phyloP scores from a whole-genome alignment of 2,329 filamentous ascomycete species.

The Corniculantispora saksenae region DNA sequence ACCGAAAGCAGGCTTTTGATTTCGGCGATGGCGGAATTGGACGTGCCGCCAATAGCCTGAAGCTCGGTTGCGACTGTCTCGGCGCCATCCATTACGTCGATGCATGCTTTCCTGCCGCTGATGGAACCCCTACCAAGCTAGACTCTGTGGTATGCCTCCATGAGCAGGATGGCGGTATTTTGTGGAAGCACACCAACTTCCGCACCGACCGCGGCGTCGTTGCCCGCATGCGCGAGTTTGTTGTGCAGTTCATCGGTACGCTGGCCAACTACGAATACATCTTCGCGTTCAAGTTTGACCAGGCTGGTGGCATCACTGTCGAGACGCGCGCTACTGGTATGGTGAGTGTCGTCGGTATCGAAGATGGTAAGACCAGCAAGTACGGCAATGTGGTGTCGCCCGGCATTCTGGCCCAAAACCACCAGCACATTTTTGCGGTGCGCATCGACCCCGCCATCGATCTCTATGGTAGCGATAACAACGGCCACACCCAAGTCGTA shows the following conservation, averaged over 20 bases:
- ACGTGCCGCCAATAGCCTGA: conserved; percentile 66
- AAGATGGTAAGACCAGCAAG: conserved; percentile 49
- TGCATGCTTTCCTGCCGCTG: conserved; percentile 50
- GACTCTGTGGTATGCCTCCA: conserved; percentile 68
- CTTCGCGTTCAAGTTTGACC: conserved; percentile 57
- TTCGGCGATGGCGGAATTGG: conserved; percentile 70
- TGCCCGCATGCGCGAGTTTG: conserved; percentile 60
- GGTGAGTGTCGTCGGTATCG: conserved; percentile 61
- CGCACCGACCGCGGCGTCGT: conserved; percentile 64
- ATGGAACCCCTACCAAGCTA: conserved; percentile 53
- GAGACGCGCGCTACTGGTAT: conserved; percentile 69
- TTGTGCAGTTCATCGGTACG: conserved; percentile 69
- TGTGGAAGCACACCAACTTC: conserved; percentile 72
- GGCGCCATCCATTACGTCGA: conserved; percentile 68
- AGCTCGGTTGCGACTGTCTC: conserved; percentile 69
- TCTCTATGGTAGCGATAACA: conserved; percentile 38
- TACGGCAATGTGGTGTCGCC: conserved; percentile 65
- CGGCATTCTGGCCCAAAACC: conserved; percentile 66
- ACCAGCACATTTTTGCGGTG: conserved; percentile 69
- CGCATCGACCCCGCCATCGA: conserved; percentile 68
- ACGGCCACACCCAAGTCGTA: conserved; percentile 50
- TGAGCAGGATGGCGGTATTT: conserved; percentile 70
- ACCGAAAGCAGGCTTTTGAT: conserved; percentile 72
- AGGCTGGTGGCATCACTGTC: conserved; percentile 60
- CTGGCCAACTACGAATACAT: conserved; percentile 70